These are phyloP conservation scores for Carex sylvatica DNA, from an alignment of 202 grass and related monocot species.

Conservation along the genomic window DNA sequence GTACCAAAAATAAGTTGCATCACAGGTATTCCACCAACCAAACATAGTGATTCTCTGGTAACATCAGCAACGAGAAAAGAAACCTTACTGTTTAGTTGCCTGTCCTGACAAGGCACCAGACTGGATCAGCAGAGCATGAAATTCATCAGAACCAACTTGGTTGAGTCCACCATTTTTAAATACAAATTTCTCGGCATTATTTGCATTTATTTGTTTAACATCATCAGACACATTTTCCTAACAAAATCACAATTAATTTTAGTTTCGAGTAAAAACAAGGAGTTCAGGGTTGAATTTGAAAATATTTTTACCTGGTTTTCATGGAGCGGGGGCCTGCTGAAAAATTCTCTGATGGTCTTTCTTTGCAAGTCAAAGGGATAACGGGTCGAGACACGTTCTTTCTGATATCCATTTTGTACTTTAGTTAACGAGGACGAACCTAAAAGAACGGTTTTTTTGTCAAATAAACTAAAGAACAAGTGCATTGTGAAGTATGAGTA, in stretches of 20 bases:
- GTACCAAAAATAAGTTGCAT: slow-evolving; percentile 7
- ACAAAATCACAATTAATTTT: slow-evolving; percentile 5
- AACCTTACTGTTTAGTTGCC: slow-evolving; percentile 72
- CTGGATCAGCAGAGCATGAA: slow-evolving; percentile 65
- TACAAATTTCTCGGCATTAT: slow-evolving; percentile 61
- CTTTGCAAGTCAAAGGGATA: slow-evolving; percentile 77
- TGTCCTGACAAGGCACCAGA: slow-evolving; percentile 64
- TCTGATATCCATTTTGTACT: slow-evolving; percentile 48
- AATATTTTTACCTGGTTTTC: slow-evolving; percentile 42
- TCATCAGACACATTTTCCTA: slow-evolving; percentile 46
- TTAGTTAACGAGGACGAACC: slow-evolving; percentile 50
- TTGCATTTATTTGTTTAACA: slow-evolving; percentile 68
- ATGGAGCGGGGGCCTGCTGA: slow-evolving; percentile 46
- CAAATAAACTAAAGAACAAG: not conserved
- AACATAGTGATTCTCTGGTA: not conserved
- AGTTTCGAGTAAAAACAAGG: not conserved
- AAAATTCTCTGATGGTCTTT: slow-evolving; percentile 65
- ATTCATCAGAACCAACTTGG: slow-evolving; percentile 45
- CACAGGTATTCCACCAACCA: not conserved
- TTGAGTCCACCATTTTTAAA: slow-evolving; percentile 40
- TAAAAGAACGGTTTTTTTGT: slow-evolving; percentile 44
- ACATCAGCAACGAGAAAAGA: slow-evolving; percentile 21
- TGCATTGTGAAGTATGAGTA: not conserved
- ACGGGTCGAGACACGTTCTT: slow-evolving; percentile 40
- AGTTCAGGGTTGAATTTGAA: slow-evolving; percentile 33